Evolutionary conservation across 768 basidiomycete genomes (phyloP).

Genomic region (Macrolepiota dolichaula): DNA sequence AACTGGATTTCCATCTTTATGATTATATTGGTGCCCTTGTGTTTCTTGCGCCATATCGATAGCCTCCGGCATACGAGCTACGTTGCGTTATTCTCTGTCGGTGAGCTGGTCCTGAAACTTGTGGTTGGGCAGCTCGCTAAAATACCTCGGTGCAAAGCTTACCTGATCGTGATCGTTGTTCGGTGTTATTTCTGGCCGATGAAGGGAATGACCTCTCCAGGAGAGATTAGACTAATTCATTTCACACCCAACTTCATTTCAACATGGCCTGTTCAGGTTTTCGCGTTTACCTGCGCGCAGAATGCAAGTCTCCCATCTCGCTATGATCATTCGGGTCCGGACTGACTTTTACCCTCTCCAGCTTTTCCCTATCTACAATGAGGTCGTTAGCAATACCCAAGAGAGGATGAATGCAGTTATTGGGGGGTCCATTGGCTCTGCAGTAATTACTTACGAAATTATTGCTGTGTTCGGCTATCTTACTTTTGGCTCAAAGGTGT

Average conservation of each 20-base stretch:
- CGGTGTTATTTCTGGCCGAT: conserved; percentile 76
- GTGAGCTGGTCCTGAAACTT: conserved; percentile 38
- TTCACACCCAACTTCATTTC: conserved; percentile 77
- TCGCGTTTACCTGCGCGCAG: conserved; percentile 90
- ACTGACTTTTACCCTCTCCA: conserved; percentile 25
- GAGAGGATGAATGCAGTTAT: conserved; percentile 84
- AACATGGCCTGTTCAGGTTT: conserved; percentile 91
- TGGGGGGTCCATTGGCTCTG: conserved; percentile 80
- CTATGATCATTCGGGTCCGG: neutral
- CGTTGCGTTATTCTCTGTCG: conserved; percentile 85
- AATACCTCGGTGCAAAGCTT: conserved; percentile 40
- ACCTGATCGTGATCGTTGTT: conserved; percentile 77
- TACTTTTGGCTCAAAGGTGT: conserved; percentile 85
- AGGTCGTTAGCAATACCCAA: conserved; percentile 80
- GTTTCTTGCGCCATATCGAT: conserved; percentile 80
- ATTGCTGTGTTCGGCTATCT: conserved; percentile 89
- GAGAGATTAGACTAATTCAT: conserved; percentile 68
- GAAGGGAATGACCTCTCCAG: conserved; percentile 55
- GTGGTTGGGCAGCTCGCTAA: neutral
- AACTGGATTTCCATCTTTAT: conserved; percentile 83
- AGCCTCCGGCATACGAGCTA: conserved; percentile 90
- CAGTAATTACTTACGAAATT: conserved; percentile 81
- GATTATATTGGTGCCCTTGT: conserved; percentile 72
- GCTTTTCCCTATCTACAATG: conserved; percentile 94
- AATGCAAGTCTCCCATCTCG: conserved; percentile 53